These are phyloP conservation scores for Fusarium piperis DNA, from an alignment of 2,329 filamentous ascomycete species.

Conservation along the genomic window DNA sequence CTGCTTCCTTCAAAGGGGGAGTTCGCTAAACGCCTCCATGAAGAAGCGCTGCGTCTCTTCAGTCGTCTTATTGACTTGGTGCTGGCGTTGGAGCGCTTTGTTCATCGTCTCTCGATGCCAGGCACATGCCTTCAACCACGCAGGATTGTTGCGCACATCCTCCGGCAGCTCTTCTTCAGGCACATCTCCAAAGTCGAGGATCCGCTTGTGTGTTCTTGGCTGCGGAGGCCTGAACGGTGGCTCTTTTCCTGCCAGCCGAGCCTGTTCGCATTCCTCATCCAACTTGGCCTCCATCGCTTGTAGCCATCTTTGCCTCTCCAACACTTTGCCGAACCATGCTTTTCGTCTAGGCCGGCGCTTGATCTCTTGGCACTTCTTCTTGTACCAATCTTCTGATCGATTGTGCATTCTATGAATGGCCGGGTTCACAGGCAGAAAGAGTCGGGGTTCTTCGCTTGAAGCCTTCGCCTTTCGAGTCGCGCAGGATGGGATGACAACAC, in stretches of 20 bases:
- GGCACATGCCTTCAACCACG: conserved; percentile 55
- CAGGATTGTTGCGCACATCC: conserved; percentile 54
- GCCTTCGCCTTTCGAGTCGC: conserved; percentile 2
- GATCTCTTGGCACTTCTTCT: conserved; percentile 61
- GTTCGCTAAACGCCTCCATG: conserved; percentile 8
- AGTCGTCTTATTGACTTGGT: conserved; percentile 23
- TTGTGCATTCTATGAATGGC: conserved; percentile 58
- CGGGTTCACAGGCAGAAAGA: conserved; percentile 61
- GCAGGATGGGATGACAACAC: conserved; percentile 22
- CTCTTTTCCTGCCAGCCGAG: conserved; percentile 5
- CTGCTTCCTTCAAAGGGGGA: not conserved
- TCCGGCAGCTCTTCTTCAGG: conserved; percentile 54
- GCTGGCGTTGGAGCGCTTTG: conserved; percentile 10
- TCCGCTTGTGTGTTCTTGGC: conserved; percentile 42
- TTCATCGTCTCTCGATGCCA: conserved; percentile 49
- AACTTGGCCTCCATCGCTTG: conserved; percentile 32
- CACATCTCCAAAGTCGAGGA: conserved; percentile 51
- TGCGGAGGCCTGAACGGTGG: conserved; percentile 41
- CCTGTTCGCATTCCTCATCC: conserved; percentile 21
- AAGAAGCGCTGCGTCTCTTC: conserved; percentile 39
- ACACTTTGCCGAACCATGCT: conserved; percentile 58
- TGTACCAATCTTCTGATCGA: conserved; percentile 57
- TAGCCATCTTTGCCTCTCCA: conserved; percentile 50
- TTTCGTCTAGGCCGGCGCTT: conserved; percentile 59
- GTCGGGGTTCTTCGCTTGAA: conserved; percentile 41